Evolutionary conservation across 176 grass and related monocot species (phyloP).

Genomic region (Elaeis guineensis): DNA sequence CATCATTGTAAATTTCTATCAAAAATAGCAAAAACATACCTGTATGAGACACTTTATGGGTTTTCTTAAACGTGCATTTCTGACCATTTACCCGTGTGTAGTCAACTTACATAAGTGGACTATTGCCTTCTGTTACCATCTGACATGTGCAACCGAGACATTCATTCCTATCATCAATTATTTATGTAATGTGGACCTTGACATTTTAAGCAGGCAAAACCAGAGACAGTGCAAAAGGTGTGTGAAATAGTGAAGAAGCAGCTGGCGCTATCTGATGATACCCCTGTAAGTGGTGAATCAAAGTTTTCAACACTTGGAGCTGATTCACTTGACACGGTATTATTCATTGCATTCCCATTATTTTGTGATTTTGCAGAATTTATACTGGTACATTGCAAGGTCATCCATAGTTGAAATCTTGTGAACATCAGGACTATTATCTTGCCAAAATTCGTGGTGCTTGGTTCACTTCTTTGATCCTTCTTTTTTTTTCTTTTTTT

Average conservation of each 20-base stretch:
- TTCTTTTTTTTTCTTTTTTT: no score
- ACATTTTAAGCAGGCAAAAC: slow-evolving; percentile 30
- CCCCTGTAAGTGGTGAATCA: slow-evolving; percentile 26
- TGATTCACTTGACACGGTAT: slow-evolving; percentile 62
- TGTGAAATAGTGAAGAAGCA: slow-evolving; percentile 64
- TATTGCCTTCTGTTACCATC: no score
- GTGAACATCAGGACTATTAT: no score
- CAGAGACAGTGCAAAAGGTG: slow-evolving; percentile 47
- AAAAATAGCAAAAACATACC: no score
- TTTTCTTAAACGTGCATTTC: no score
- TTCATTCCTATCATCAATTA: no score
- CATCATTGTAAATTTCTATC: no score
- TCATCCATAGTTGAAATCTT: neutral
- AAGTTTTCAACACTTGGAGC: slow-evolving; percentile 57
- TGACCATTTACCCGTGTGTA: no score
- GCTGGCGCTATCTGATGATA: slow-evolving; percentile 37
- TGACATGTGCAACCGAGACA: no score
- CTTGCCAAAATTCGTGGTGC: no score
- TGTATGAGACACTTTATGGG: no score
- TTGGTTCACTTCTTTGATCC: neutral
- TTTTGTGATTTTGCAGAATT: neutral
- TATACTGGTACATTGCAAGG: neutral
- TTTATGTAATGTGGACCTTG: neutral
- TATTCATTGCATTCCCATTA: neutral
- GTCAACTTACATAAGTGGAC: no score